Evolutionary conservation across 2,329 filamentous ascomycete species (phyloP).

Genomic region (Ophiocordyceps camponoti-saundersi): DNA sequence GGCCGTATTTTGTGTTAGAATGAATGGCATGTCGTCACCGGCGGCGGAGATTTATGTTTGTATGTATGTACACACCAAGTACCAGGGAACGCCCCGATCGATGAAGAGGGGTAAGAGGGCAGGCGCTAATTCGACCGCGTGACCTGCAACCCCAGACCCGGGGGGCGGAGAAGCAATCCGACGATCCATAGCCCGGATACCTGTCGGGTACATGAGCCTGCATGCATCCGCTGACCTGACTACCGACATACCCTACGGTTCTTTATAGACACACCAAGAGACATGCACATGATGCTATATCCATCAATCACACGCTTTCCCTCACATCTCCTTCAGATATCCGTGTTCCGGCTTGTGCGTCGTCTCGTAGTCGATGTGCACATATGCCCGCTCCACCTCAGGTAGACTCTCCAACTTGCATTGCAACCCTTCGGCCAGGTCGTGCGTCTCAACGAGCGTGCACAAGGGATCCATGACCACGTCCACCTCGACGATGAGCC

Average conservation of each 20-base stretch:
- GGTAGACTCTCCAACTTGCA: constrained; percentile 85
- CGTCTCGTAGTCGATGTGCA: constrained; percentile 95
- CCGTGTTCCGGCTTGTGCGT: constrained; percentile 79
- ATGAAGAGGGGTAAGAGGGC: background rate
- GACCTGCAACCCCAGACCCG: background rate
- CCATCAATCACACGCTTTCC: too few species aligned
- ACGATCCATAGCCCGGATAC: too few species aligned
- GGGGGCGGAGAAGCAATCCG: too few species aligned
- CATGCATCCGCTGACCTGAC: too few species aligned
- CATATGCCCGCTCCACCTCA: constrained; percentile 83
- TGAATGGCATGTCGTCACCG: background rate
- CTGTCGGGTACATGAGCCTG: too few species aligned
- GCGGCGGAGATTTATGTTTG: background rate
- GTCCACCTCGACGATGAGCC: constrained; percentile 89
- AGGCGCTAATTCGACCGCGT: background rate
- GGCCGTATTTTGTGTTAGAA: background rate
- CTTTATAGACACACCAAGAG: too few species aligned
- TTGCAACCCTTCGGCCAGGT: constrained; percentile 86
- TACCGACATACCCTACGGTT: too few species aligned
- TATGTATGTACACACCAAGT: background rate
- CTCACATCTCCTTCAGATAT: constrained; percentile 36
- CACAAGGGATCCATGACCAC: constrained; percentile 75
- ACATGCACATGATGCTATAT: too few species aligned
- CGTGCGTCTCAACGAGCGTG: constrained; percentile 65
- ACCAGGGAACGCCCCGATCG: background rate